These are phyloP conservation scores for Suillus subluteus DNA, from an alignment of 768 basidiomycete genomes.

Conservation along the genomic window DNA sequence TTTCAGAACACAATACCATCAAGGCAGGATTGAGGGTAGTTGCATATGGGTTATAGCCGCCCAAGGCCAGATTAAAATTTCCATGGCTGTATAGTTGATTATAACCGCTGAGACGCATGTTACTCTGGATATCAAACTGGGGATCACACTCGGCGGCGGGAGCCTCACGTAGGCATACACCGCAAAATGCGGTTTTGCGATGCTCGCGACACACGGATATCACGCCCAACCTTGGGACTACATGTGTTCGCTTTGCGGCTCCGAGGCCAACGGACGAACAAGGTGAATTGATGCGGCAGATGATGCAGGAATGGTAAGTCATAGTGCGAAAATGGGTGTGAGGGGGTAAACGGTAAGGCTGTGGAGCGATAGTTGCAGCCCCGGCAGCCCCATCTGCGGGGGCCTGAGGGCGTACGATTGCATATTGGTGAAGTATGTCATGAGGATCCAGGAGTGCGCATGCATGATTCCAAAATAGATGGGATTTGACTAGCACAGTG, in stretches of 20 bases:
- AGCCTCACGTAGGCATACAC: slow-evolving; percentile 68
- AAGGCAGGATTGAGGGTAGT: slow-evolving; percentile 29
- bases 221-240: slow-evolving; percentile 46
- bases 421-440: slow-evolving; percentile 54
- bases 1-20: slow-evolving; percentile 59
- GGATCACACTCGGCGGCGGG: slow-evolving; percentile 47
- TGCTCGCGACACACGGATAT: slow-evolving; percentile 68
- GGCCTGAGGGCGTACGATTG: slow-evolving; percentile 47
- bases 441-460: slow-evolving; percentile 63
- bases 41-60: slow-evolving; percentile 30
- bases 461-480: slow-evolving; percentile 73
- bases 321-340: slow-evolving; percentile 69
- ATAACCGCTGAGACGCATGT: slow-evolving; percentile 34
- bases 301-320: slow-evolving; percentile 54
- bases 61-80: slow-evolving; percentile 24
- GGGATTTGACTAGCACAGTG: slow-evolving; percentile 59
- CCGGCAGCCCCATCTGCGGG: slow-evolving; percentile 30
- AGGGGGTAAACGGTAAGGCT: slow-evolving; percentile 46
- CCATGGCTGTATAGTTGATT: slow-evolving; percentile 33
- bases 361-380: slow-evolving; percentile 39
- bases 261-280: slow-evolving; percentile 53
- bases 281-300: slow-evolving; percentile 73
- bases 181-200: slow-evolving; percentile 63
- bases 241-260: slow-evolving; percentile 48
- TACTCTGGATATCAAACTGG: slow-evolving; percentile 37